A percentile compares a stretch with the other conserved stretches of the same genome.
Evolutionary conservation across 2,329 filamentous ascomycete genomes (phyloP).

Genomic region (Lasiodiplodia citricola): DNA sequence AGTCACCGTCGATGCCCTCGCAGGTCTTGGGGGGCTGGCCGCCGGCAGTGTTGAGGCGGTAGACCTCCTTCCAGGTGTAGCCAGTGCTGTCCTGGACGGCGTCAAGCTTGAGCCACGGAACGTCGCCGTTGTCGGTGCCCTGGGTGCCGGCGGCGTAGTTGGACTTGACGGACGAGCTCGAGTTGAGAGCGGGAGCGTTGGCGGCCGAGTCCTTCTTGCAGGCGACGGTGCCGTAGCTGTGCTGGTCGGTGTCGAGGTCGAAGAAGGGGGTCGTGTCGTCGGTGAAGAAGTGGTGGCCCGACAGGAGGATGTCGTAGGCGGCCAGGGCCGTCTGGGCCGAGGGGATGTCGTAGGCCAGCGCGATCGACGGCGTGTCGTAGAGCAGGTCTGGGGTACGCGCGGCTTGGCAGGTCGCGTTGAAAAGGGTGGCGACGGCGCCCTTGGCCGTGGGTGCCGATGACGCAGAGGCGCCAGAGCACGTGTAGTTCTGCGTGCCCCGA

Average conservation of each 20-base stretch:
- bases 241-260: conserved; percentile 67
- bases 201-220: conserved; percentile 67
- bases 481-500: conserved; percentile 93
- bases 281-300: conserved; percentile 83
- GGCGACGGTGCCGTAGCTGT: conserved; percentile 63
- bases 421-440: conserved; percentile 83
- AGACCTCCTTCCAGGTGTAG: conserved; percentile 72
- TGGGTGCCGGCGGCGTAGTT: conserved; percentile 50
- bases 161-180: conserved; percentile 29
- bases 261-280: conserved; percentile 77
- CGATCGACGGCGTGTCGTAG: conserved; percentile 66
- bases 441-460: conserved; percentile 66
- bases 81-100: conserved; percentile 48
- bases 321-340: conserved; percentile 47
- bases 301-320: conserved; percentile 67
- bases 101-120: conserved; percentile 79
- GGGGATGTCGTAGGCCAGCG: conserved; percentile 69
- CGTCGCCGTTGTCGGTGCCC: conserved; percentile 60
- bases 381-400: conserved; percentile 72
- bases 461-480: conserved; percentile 67
- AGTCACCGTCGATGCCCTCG: conserved; percentile 63
- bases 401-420: conserved; percentile 83
- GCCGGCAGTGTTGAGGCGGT: conserved; percentile 82
- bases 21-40: conserved; percentile 78
- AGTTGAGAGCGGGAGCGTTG: conserved; percentile 61